Conservation (phyloP, 2,329 filamentous ascomycete species). For the Neocatenulostroma microsporum region DNA sequence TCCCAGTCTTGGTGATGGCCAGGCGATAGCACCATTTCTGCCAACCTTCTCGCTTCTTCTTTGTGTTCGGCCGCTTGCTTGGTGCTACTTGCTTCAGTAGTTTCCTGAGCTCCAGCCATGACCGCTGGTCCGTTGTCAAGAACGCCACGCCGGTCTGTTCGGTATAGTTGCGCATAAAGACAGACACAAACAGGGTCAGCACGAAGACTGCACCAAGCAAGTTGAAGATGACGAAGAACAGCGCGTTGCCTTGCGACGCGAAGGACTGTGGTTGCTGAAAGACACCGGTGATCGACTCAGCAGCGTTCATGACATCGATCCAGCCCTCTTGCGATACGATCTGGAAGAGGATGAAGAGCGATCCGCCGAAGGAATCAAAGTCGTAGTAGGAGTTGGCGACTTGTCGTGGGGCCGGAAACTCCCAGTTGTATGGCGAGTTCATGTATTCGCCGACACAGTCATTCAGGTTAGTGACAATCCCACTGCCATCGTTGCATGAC, state of each 20-base stretch:
- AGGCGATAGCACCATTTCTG: slow-evolving; percentile 92
- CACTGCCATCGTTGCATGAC: slow-evolving; percentile 63
- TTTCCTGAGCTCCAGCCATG: slow-evolving; percentile 92
- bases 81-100: slow-evolving; percentile 86
- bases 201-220: slow-evolving; percentile 93
- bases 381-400: slow-evolving; percentile 75
- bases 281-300: slow-evolving; percentile 70
- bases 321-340: slow-evolving; percentile 98
- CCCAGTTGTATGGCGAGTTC: slow-evolving; percentile 73
- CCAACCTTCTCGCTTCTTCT: slow-evolving; percentile 63
- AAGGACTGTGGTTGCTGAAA: slow-evolving; percentile 65
- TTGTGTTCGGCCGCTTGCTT: slow-evolving; percentile 80
- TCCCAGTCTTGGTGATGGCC: slow-evolving; percentile 86
- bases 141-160: slow-evolving; percentile 97
- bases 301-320: slow-evolving; percentile 83
- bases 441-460: slow-evolving; percentile 81
- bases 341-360: slow-evolving; percentile 93
- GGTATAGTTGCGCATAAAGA: slow-evolving; percentile 99
- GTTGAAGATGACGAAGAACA: slow-evolving; percentile 97
- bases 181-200: slow-evolving; percentile 92
- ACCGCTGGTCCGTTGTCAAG: slow-evolving; percentile 88
- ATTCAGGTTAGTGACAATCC: slow-evolving; percentile 51
- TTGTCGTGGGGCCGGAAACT: slow-evolving; percentile 72
- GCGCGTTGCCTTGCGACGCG: slow-evolving; percentile 69
- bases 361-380: slow-evolving; percentile 91